phyloP scores from a whole-genome alignment of 768 basidiomycete genomes.

The Pulveroboletus sp. region DNA sequence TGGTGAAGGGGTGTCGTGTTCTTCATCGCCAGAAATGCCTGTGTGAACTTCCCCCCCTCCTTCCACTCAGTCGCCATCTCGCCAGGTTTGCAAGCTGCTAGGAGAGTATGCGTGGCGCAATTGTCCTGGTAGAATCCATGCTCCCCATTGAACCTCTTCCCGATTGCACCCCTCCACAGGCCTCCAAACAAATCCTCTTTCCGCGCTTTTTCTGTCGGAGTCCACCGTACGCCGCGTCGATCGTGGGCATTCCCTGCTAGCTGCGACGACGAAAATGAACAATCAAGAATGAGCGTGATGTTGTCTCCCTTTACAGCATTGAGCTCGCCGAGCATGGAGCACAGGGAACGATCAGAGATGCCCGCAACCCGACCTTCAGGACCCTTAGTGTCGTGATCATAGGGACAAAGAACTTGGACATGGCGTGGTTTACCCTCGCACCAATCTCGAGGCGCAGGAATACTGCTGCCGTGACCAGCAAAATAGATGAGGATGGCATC shows the following conservation, averaged over 20 bases:
- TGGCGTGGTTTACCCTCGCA: constrained; percentile 39
- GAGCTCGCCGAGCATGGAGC: constrained; percentile 57
- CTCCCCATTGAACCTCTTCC: constrained; percentile 32
- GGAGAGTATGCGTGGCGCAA: constrained; percentile 45
- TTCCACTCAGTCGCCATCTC: constrained; percentile 59
- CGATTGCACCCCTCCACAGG: constrained; percentile 50
- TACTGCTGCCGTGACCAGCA: constrained; percentile 65
- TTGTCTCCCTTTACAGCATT: constrained; percentile 59
- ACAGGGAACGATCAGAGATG: constrained; percentile 64
- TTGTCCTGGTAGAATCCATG: constrained; percentile 43
- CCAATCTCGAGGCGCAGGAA: constrained; percentile 59
- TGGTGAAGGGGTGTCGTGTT: constrained; percentile 48
- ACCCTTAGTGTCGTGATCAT: constrained; percentile 56
- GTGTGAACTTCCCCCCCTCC: constrained; percentile 60
- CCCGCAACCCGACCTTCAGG: constrained; percentile 50
- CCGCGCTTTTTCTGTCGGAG: constrained; percentile 51
- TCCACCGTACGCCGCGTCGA: constrained; percentile 53
- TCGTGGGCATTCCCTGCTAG: constrained; percentile 39
- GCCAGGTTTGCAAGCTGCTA: constrained; percentile 54
- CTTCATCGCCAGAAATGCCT: constrained; percentile 46
- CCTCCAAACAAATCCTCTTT: constrained; percentile 52
- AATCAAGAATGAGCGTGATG: constrained; percentile 63
- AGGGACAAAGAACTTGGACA: constrained; percentile 62
- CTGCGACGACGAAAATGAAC: constrained; percentile 50
- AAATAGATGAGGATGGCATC: constrained; percentile 69